A percentile compares a stretch with the other conserved stretches of the same genome.
phyloP scores from a whole-genome alignment of 2,329 filamentous ascomycete genomes.

The Talaromyces atroroseus region DNA sequence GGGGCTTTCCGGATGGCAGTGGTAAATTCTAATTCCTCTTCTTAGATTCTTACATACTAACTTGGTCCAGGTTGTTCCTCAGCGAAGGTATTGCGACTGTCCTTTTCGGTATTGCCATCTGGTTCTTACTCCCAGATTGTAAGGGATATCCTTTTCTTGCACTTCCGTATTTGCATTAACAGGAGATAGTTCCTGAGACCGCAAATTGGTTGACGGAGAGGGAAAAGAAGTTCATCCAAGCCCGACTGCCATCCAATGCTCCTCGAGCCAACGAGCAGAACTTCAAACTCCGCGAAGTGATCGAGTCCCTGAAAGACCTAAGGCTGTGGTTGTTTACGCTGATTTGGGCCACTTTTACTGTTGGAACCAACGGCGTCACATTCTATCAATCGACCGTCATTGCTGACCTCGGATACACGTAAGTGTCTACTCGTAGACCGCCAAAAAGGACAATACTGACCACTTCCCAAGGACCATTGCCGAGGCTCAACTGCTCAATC shows the following conservation, averaged over 20 bases:
- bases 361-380: slow-evolving; percentile 40
- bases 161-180: background rate
- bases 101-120: slow-evolving; percentile 17
- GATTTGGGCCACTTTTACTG: slow-evolving; percentile 45
- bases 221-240: slow-evolving; percentile 47
- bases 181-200: slow-evolving; percentile 33
- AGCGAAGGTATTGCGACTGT: slow-evolving; percentile 21
- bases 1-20: slow-evolving; percentile 28
- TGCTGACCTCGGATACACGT: slow-evolving; percentile 40
- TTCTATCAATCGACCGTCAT: slow-evolving; percentile 43
- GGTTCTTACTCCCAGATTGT: slow-evolving; percentile 48
- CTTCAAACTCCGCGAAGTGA: slow-evolving; percentile 38
- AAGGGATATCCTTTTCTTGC: background rate
- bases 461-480: slow-evolving; percentile 36
- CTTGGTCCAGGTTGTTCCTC: slow-evolving; percentile 19
- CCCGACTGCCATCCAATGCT: slow-evolving; percentile 39
- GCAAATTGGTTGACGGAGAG: slow-evolving; percentile 43
- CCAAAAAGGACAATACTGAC: background rate
- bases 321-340: slow-evolving; percentile 43
- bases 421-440: slow-evolving; percentile 9
- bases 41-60: background rate
- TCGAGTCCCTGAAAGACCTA: slow-evolving; percentile 35
- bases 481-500: slow-evolving; percentile 45
- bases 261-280: slow-evolving; percentile 37
- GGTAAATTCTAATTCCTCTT: slow-evolving; percentile 13